Evolutionary conservation across 176 grass and related monocot species (phyloP), one percentile per base, ranked within the genome.

Genomic region (Oryza nivara): DNA sequence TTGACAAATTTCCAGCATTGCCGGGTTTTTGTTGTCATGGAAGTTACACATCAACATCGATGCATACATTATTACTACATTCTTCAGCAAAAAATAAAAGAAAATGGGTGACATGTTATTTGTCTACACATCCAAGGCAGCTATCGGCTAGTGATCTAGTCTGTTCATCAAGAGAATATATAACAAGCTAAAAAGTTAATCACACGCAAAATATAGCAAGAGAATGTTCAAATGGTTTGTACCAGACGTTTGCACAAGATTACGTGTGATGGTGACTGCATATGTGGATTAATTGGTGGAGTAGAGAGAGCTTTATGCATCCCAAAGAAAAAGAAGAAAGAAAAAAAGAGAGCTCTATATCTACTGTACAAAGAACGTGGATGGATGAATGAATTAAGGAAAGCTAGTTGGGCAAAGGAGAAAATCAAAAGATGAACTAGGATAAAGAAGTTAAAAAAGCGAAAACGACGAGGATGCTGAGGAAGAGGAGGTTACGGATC

Each of bases 351-450:
- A 63, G 58, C 56, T 22, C 9, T 63, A n/a, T 63, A 3, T 63
- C 58, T 63, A n/a, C 17, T 20, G 12, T 58, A 19, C 8, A 63
- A 63, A 3, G 3, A 63, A 23, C 9, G n/a, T 63, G 20, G n/a
- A 63, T 63, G 58, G n/a, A 23, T 63, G 20, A 11, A 63, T 63
- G 58, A 23, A 22, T 11, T 63, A 19, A 23, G 4, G n/a, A 7
- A 22, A 63, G 58, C 58, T 23, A 63, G 58, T 63, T 63, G 58
- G 58, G 58, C 58, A 63, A 63, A 63, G 58, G n/a, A 63, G n/a
- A 23, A 23, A 58, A 58, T 58, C 54, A 63, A 63, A 63, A 63
- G 58, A 6, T 63, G 9, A 23, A 11, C 3, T 22, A 63, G 58
- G 17, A 20, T 23, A 63, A 63, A 10, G n/a, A 63, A 63, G 2